A percentile compares a stretch with the other conserved stretches of the same genome.
Conservation (phyloP, 371 early-diverging fungal genomes). For the Mucor irregularis region DNA sequence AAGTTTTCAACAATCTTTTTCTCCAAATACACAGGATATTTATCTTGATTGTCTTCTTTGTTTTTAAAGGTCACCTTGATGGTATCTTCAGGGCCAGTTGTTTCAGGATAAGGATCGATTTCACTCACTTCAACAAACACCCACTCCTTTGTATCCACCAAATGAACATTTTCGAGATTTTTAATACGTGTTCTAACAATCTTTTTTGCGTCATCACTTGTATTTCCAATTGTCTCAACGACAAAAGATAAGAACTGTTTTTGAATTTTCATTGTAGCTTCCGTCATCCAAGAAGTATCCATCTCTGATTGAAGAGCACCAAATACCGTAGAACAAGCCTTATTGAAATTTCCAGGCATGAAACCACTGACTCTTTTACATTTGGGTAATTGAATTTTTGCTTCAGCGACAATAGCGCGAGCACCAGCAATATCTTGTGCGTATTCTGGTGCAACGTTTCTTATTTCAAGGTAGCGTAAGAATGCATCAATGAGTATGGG, state of each 20-base stretch:
- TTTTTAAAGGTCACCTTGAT: constrained; percentile 21
- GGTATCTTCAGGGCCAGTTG: neutral
- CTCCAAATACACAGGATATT: constrained; percentile 29
- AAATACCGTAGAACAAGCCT: constrained; percentile 48
- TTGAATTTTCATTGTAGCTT: constrained; percentile 19
- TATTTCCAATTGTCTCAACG: constrained; percentile 21
- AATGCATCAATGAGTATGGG: constrained; percentile 52
- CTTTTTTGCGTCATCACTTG: constrained; percentile 12
- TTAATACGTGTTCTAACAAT: constrained; percentile 18
- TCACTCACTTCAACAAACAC: constrained; percentile 28
- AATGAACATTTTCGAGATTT: constrained; percentile 9
- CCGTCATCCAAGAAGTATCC: constrained; percentile 32
- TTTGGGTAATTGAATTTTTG: constrained; percentile 52
- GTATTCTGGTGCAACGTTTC: constrained; percentile 59
- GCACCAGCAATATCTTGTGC: constrained; percentile 50
- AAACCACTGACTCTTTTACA: constrained; percentile 38
- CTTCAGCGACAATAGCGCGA: constrained; percentile 41
- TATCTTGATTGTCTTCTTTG: constrained; percentile 16
- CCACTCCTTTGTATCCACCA: constrained; percentile 19
- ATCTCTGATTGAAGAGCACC: constrained; percentile 30
- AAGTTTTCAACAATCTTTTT: constrained; percentile 29
- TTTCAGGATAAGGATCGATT: constrained; percentile 3
- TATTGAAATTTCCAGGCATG: constrained; percentile 50
- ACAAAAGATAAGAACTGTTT: constrained; percentile 30
- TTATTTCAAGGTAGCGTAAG: constrained; percentile 54